A percentile compares a stretch with the other conserved stretches of the same genome.
These are phyloP conservation scores for Synura sp. DNA, from an alignment of 352 stramenopile species.

Conservation along the genomic window DNA sequence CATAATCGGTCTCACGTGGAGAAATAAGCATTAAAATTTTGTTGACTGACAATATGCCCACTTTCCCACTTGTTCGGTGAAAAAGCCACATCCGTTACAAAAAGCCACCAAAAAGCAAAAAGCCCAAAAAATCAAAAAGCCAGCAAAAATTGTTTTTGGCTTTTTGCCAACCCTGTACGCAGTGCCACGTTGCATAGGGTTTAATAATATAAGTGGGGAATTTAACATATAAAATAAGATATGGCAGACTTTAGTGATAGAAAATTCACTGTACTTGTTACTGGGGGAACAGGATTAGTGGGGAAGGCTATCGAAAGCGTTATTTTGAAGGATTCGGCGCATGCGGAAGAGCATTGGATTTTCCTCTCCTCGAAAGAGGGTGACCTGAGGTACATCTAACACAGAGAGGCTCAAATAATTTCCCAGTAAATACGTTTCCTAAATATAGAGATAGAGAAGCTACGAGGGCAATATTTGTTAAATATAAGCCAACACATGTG, in stretches of 20 bases:
- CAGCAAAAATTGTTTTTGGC: too few relatives aligned
- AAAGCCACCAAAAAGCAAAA: too few relatives aligned
- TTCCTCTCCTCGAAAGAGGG: slow-evolving; percentile 89
- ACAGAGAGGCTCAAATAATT: background rate
- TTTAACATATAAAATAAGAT: too few relatives aligned
- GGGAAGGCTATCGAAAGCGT: slow-evolving; percentile 67
- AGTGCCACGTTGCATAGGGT: too few relatives aligned
- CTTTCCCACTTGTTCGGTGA: too few relatives aligned
- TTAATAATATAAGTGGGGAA: too few relatives aligned
- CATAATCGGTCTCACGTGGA: too few relatives aligned
- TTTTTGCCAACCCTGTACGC: too few relatives aligned
- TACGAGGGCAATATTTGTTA: slow-evolving; percentile 84
- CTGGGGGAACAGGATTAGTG: slow-evolving; percentile 89
- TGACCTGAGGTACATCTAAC: slow-evolving; percentile 66
- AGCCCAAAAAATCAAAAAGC: too few relatives aligned
- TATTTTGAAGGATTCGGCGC: slow-evolving; percentile 48
- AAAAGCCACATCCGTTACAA: too few relatives aligned
- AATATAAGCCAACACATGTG: slow-evolving; percentile 87
- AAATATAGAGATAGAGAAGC: slow-evolving; percentile 57
- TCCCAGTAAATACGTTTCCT: background rate
- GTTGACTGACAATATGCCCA: too few relatives aligned
- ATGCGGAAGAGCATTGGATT: slow-evolving; percentile 72
- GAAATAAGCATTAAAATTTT: too few relatives aligned
- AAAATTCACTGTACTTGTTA: slow-evolving; percentile 75
- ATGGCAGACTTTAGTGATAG: slow-evolving; percentile 45